phyloP scores from a whole-genome alignment of 805 yeast species.

The Candida berthetii region DNA sequence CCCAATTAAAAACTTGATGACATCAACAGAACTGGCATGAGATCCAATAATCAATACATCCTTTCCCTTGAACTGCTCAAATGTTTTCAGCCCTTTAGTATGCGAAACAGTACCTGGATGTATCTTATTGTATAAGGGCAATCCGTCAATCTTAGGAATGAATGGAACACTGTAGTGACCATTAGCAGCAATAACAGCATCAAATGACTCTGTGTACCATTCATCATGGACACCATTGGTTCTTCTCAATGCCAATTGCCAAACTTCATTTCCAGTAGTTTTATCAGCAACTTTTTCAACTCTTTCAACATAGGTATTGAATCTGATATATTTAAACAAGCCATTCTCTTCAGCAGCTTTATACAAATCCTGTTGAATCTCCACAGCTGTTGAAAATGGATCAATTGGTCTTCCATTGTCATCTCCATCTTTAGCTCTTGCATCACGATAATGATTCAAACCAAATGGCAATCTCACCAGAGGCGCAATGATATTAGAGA shows the following conservation, averaged over 20 bases:
- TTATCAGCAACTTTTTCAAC: constrained; percentile 12
- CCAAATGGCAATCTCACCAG: constrained; percentile 1
- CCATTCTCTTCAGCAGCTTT: not conserved
- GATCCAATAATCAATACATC: constrained; percentile 33
- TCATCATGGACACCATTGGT: constrained; percentile 6
- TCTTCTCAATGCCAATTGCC: constrained; percentile 22
- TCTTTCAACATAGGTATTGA: constrained; percentile 1
- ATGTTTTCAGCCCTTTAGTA: constrained; percentile 32
- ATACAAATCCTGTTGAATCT: not conserved
- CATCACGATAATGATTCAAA: not conserved
- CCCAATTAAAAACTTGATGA: constrained; percentile 31
- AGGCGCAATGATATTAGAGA: not conserved
- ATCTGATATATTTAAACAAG: not conserved
- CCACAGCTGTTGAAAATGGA: constrained; percentile 2
- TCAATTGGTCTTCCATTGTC: not conserved
- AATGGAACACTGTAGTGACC: constrained; percentile 36
- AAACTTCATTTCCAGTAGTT: constrained; percentile 4
- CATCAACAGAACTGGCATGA: constrained; percentile 30
- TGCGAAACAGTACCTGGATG: constrained; percentile 35
- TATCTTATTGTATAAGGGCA: constrained; percentile 11
- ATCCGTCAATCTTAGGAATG: constrained; percentile 22
- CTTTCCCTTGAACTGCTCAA: constrained; percentile 2
- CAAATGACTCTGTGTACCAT: constrained; percentile 34
- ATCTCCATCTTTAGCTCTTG: no score
- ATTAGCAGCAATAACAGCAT: constrained; percentile 31